Evolutionary conservation across 148 eudicot genomes (phyloP), one percentile per base, ranked within the genome.

Genomic region (Nepenthes gracilis): DNA sequence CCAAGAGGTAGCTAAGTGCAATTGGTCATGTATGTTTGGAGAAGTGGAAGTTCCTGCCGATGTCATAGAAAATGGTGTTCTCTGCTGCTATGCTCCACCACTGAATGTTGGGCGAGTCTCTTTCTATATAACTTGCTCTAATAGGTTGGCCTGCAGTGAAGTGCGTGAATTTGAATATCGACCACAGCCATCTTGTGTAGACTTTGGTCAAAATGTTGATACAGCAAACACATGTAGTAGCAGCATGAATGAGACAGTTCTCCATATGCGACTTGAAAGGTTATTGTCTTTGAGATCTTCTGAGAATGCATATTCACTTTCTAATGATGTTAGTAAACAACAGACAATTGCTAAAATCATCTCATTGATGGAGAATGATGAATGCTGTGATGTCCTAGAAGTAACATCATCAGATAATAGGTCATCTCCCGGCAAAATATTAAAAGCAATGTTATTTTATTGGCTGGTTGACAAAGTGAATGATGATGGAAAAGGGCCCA

Each of bases 61-160:
- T 68, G 80, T 86, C 65, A 53, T 84, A 57, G 81, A 75, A 59
- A 82, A 84, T 67, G 85, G 91, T 33, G 77, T 79, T 62, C 83
- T 93, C 43, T 70, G 85, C 48, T 93, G 99, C 85, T 71, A 51
- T 73, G 83, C 92, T 61, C 99, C 96, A 47, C 50, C 59, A 54
- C 99, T 86, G 63, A 73, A 75, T 71, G 72, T 73, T 67, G 99
- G 99, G 23, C 85, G 84, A 58, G 85, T 93, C 33, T 92, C 95
- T 37, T 89, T 93, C 57, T 93, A 93, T 59, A 75, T 93, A 23
- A 86, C 99, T 53, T 84, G 96, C 68, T 89, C 96, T 47, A 93
- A 93, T 72, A 84, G 99, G 81, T 74, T 86, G 73, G 96, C 99
- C 47, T 93, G 99, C 70, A 93, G 99, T 78, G 96, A 93, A 80